A percentile compares a stretch with the other conserved stretches of the same genome.
These are phyloP conservation scores for Senecio squalidus DNA, from an alignment of 140 eudicot species.

Conservation along the genomic window DNA sequence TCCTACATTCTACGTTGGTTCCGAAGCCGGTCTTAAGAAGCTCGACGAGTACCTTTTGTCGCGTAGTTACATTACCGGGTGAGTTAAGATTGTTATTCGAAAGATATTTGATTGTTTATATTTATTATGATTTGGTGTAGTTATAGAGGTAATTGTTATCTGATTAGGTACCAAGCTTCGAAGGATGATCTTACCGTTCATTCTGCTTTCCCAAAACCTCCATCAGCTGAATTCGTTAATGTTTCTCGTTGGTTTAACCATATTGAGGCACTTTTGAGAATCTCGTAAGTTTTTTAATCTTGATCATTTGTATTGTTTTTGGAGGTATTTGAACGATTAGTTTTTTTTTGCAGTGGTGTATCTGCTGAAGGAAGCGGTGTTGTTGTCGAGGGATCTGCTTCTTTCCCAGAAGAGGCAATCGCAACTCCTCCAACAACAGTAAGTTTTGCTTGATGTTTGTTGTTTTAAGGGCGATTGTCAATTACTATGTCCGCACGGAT, in stretches of 20 bases:
- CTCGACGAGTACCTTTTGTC: constrained; percentile 86
- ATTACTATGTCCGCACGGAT: too few relatives aligned
- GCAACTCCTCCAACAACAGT: constrained; percentile 87
- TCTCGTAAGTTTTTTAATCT: constrained; percentile 48
- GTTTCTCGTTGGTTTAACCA: constrained; percentile 86
- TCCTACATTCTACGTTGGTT: constrained; percentile 43
- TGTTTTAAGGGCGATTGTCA: neutral
- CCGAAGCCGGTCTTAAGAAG: constrained; percentile 85
- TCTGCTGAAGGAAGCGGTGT: constrained; percentile 90
- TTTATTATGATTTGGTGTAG: neutral
- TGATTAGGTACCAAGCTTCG: constrained; percentile 83
- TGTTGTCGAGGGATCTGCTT: constrained; percentile 64
- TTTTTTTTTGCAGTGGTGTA: constrained; percentile 53
- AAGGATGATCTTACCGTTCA: constrained; percentile 83
- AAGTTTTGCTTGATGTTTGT: neutral
- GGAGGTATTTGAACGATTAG: neutral
- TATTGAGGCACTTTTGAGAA: constrained; percentile 81
- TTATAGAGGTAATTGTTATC: neutral
- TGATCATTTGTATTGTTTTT: neutral
- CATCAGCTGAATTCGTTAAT: constrained; percentile 65
- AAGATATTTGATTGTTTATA: neutral
- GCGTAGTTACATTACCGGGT: constrained; percentile 95
- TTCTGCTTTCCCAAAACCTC: constrained; percentile 57
- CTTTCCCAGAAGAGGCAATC: constrained; percentile 46
- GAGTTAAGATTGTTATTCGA: constrained; percentile 13